A percentile compares a stretch with the other conserved stretches of the same genome.
Evolutionary conservation across 2,329 filamentous ascomycete species (phyloP).

Genomic region (Thielaviopsis euricoi): DNA sequence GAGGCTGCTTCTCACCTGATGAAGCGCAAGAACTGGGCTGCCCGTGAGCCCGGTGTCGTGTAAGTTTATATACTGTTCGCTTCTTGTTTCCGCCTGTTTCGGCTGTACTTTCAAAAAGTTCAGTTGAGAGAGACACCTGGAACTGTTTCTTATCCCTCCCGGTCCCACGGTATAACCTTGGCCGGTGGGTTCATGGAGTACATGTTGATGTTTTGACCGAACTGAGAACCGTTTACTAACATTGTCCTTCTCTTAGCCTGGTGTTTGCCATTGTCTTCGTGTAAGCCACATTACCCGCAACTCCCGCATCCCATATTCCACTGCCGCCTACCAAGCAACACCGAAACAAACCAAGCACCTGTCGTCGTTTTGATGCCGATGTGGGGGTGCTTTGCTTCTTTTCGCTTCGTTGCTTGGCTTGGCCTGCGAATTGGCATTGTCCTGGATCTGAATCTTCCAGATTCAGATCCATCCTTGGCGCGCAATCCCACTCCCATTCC

Average conservation of each 20-base stretch:
- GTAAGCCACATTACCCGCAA: slow-evolving; percentile 2
- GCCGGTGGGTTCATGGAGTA: too few species aligned
- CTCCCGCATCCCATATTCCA: background rate
- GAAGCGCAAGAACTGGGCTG: slow-evolving; percentile 27
- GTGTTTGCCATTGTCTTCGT: slow-evolving; percentile 28
- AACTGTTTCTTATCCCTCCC: too few species aligned
- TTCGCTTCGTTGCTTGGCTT: too few species aligned
- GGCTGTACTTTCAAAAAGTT: too few species aligned
- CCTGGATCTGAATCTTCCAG: background rate
- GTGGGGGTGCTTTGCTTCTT: too few species aligned
- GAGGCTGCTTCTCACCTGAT: slow-evolving; percentile 22
- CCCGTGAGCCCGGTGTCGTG: slow-evolving; percentile 24
- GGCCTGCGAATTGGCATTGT: too few species aligned
- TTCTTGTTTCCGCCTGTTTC: background rate
- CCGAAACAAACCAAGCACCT: too few species aligned
- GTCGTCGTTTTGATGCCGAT: too few species aligned
- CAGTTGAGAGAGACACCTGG: too few species aligned
- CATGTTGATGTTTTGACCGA: background rate
- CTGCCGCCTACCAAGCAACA: background rate
- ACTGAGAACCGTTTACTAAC: slow-evolving; percentile 1
- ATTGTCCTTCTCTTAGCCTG: slow-evolving; percentile 13
- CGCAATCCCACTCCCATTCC: background rate
- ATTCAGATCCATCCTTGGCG: background rate
- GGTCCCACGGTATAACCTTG: background rate
- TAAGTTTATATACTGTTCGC: slow-evolving; percentile 1